These are phyloP conservation scores for Paracoccidioides brasiliensis DNA, from an alignment of 2,329 filamentous ascomycete species.

Conservation along the genomic window DNA sequence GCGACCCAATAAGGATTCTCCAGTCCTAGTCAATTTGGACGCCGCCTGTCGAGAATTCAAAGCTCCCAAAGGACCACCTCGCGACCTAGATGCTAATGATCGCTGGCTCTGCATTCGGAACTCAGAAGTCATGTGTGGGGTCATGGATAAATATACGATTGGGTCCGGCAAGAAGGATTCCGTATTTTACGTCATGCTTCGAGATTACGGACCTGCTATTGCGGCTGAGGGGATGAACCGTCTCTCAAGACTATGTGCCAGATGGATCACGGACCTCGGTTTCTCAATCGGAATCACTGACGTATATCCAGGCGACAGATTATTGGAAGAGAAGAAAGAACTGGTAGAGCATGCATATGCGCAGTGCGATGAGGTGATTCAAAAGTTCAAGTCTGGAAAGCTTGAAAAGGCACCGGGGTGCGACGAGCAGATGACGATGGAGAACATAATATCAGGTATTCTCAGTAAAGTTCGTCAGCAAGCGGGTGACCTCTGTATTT, in stretches of 20 bases:
- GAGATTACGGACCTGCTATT: constrained; percentile 84
- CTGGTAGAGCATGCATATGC: constrained; percentile 68
- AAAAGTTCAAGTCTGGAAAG: constrained; percentile 64
- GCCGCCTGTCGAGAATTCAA: constrained; percentile 72
- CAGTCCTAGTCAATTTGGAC: constrained; percentile 80
- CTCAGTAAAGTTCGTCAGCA: constrained; percentile 83
- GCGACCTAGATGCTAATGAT: constrained; percentile 69
- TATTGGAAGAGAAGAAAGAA: constrained; percentile 59
- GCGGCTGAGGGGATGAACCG: constrained; percentile 90
- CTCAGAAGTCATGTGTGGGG: constrained; percentile 92
- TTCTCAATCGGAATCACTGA: constrained; percentile 96
- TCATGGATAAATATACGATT: constrained; percentile 97
- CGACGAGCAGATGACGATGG: constrained; percentile 81
- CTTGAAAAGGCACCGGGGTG: constrained; percentile 79
- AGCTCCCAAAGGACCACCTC: constrained; percentile 25
- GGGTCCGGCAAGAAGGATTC: constrained; percentile 96
- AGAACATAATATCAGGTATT: constrained; percentile 80
- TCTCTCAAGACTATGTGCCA: constrained; percentile 76
- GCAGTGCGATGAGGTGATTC: constrained; percentile 71
- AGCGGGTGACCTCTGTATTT: constrained; percentile 82
- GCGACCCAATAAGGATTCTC: constrained; percentile 72
- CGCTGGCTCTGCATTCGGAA: constrained; percentile 88
- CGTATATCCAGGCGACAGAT: constrained; percentile 65
- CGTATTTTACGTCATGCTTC: constrained; percentile 89
- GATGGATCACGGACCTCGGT: constrained; percentile 76